Base-by-base conservation (phyloP, 345 rosid species). In the Erodium maritimum region DNA sequence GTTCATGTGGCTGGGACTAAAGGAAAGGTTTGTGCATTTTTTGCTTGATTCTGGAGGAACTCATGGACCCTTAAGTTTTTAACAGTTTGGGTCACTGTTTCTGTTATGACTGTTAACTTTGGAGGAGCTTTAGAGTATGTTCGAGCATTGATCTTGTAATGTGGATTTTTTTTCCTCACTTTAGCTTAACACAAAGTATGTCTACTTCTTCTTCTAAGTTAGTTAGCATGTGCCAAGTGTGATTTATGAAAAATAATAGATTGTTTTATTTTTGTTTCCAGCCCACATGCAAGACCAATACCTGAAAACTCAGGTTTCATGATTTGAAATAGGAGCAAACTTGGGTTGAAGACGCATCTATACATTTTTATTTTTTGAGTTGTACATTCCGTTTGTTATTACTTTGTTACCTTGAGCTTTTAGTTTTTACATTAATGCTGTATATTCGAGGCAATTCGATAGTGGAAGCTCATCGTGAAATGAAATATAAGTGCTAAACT, bases 1-100 rank as follows among this genome's bases (percentile, higher is more conserved):
- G 85, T 93, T 59, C 99, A 93, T 54, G 96, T 93, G 17, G 99
- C 99, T 12, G 99, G 99, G 50, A 89, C 97, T 17, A 93, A 93
- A 76, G 97, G 99, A 54, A 93, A 91, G 90, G 98, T 91, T 67
- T 34, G 34, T 7, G 33, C 33, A n/a, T n/a, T 25, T 25, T 7
- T 25, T 25, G 33, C 4, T 25, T 25, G 1, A 24, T 33, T 5
- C 37, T 61, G 21, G 48, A 42, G 48, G 48, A 42, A 12, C 17
- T 42, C 48, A 42, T 10, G 48, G 8, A 12, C 16, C 48, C 14
- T 42, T 7, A 42, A 7, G 17, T 42, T 42, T 42, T 42, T 14
- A 42, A 14, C 48, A 42, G 14, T 42, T 42, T 42, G 5, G 37
- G 48, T 42, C 48, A 42, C 5, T 42, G 48, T 42, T 42, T 12